Base-by-base conservation (phyloP, 768 basidiomycete species). In the Boletus insuetus region DNA sequence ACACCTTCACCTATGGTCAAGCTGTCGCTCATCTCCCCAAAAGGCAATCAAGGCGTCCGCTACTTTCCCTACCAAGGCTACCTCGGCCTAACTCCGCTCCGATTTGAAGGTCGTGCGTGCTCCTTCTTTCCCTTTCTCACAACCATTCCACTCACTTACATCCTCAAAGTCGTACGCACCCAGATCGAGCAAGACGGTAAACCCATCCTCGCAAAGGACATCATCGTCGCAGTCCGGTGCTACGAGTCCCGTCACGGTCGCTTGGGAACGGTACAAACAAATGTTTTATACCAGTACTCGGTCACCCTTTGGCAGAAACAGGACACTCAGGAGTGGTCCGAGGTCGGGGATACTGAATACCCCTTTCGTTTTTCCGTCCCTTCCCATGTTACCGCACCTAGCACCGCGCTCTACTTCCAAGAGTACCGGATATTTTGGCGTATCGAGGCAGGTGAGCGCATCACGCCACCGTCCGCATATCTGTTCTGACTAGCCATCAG, bases 391-490 rank as follows among this genome's bases (percentile, higher is more conserved):
- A 71, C 78, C 16, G 87, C 87, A 39, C 85, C 83, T 63, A 87
- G 85, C 68, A 84, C 86, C 46, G 80, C 85, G 14, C 62, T 71
- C 38, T 77, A 83, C 56, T 90, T 85, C 63, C 87, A 87, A 61
- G 87, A 86, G 62, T 94, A 91, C 69, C 79, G 86, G 42, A 84
- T 88, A 65, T 82, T 82, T 66, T 94, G 91, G 91, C 79, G 89
- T 50, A 77, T 94, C 53, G 91, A 94, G 75, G 91, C 91, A 58
- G 80, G 90, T 85, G 59, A 59, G 84, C 77, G 14, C 44, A 58
- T 48, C 50, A n/a, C 50, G 13, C 40, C 39, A 46, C 42, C 41
- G 37, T 49, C 46, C 37, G 7, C 19, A 55, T 39, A 24, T 48
- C 22, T 62, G 49, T 64, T 58, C 63, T 67, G 59, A 69, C 57